Conservation (phyloP, 352 stramenopile genomes). For the Phytopythium kandeliae region DNA sequence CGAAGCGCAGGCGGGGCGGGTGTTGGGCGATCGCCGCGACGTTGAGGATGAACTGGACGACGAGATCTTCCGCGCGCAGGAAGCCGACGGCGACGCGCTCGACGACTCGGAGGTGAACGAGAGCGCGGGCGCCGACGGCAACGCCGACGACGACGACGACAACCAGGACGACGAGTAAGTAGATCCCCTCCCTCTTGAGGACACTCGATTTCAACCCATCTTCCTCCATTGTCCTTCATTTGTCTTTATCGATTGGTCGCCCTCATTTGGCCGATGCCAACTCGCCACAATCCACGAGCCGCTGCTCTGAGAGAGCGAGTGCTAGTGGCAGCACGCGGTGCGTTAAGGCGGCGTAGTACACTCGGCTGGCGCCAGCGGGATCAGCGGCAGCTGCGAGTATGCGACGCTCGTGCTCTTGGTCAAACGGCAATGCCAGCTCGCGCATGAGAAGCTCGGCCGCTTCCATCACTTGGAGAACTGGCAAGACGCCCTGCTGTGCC, state of each 20-base stretch:
- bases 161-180: conserved; percentile 1
- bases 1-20: conserved; percentile 12
- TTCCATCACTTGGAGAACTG: conserved; percentile 25
- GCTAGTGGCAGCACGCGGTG: conserved; percentile 44
- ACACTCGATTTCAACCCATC: not conserved
- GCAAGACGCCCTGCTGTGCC: conserved; percentile 25
- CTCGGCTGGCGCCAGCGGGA: conserved; percentile 35
- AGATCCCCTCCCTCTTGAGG: not conserved
- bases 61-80: conserved; percentile 6
- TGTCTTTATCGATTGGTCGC: too few relatives aligned
- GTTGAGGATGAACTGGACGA: conserved; percentile 11
- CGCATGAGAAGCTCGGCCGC: conserved; percentile 18
- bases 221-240: too few relatives aligned
- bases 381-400: conserved; percentile 38
- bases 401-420: conserved; percentile 13
- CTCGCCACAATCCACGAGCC: conserved; percentile 3
- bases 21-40: conserved; percentile 2
- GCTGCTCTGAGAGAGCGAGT: conserved; percentile 27
- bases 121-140: conserved; percentile 8
- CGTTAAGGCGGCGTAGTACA: conserved; percentile 56
- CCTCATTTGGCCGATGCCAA: too few relatives aligned
- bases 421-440: conserved; percentile 16
- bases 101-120: conserved; percentile 6
- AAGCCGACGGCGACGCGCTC: conserved; percentile 7
- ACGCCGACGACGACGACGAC: conserved; percentile 2